Conservation (phyloP, 2,329 filamentous ascomycete species). For the Polytolypa hystricis region DNA sequence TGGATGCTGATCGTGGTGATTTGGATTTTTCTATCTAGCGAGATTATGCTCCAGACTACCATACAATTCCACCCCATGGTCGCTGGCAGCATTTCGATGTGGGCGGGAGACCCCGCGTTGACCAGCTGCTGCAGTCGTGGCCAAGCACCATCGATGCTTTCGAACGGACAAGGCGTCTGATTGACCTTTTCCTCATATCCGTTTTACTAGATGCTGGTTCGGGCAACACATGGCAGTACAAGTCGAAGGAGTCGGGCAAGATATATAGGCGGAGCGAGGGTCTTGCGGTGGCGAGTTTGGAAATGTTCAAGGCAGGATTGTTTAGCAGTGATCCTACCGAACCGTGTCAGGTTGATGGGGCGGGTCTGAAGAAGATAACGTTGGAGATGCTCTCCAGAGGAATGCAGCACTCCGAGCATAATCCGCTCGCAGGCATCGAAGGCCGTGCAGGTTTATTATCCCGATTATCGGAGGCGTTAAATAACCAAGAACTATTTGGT, state of each 20-base stretch:
- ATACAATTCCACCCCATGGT: conserved; percentile 68
- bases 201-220: conserved; percentile 62
- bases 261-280: conserved; percentile 79
- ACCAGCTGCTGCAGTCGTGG: conserved; percentile 37
- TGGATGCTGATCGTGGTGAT: conserved; percentile 6
- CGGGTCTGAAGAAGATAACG: conserved; percentile 63
- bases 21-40: conserved; percentile 34
- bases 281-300: conserved; percentile 62
- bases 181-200: conserved; percentile 52
- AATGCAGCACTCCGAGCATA: conserved; percentile 71
- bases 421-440: conserved; percentile 73
- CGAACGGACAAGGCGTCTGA: conserved; percentile 43
- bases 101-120: conserved; percentile 41
- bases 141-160: conserved; percentile 30
- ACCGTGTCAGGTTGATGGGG: conserved; percentile 81
- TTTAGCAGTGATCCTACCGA: conserved; percentile 76
- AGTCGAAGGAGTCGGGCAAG: conserved; percentile 76
- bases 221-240: conserved; percentile 84
- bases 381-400: conserved; percentile 65
- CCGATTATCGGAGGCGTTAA: conserved; percentile 62
- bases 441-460: conserved; percentile 72
- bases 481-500: conserved; percentile 76
- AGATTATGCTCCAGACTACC: conserved; percentile 58
- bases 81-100: conserved; percentile 55
- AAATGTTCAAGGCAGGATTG: conserved; percentile 88